Evolutionary conservation across 2,329 filamentous ascomycete genomes (phyloP).

Genomic region (Clarireedia homoeocarpa): DNA sequence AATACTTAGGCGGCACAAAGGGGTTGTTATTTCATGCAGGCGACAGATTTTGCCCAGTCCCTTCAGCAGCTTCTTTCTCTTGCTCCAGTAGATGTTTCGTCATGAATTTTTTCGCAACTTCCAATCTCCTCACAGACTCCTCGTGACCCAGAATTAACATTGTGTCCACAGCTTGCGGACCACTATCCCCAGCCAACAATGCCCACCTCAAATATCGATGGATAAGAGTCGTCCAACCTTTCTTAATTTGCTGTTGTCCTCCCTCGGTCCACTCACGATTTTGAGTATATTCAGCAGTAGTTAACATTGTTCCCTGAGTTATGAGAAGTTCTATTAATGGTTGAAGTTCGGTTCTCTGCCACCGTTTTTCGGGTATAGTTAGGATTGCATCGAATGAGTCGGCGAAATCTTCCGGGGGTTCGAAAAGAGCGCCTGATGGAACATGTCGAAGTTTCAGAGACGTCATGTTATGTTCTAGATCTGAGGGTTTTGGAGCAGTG

Average conservation of each 20-base stretch:
- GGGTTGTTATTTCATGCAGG: too few relatives aligned
- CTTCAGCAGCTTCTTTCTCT: not conserved
- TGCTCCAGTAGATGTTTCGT: not conserved
- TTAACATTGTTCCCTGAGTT: constrained; percentile 3
- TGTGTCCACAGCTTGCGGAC: constrained; percentile 43
- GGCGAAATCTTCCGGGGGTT: not conserved
- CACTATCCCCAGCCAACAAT: constrained; percentile 42
- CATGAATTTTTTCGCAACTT: constrained; percentile 16
- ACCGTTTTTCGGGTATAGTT: constrained; percentile 13
- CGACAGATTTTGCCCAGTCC: too few relatives aligned
- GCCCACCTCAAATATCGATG: constrained; percentile 51
- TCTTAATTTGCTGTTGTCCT: constrained; percentile 11
- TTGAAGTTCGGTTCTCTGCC: constrained; percentile 13
- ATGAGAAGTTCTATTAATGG: not conserved
- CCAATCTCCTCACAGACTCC: constrained; percentile 37
- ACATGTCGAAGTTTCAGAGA: constrained; percentile 16
- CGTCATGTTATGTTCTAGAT: constrained; percentile 14
- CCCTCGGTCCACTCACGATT: not conserved
- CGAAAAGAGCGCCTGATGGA: constrained; percentile 1
- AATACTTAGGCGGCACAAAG: too few relatives aligned
- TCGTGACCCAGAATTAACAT: constrained; percentile 48
- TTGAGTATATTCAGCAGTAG: not conserved
- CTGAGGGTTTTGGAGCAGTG: constrained; percentile 25
- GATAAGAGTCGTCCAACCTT: constrained; percentile 36
- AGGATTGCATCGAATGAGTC: constrained; percentile 11